These are phyloP conservation scores for Colletotrichum karsti DNA, from an alignment of 2,329 filamentous ascomycete genomes.

Conservation along the genomic window DNA sequence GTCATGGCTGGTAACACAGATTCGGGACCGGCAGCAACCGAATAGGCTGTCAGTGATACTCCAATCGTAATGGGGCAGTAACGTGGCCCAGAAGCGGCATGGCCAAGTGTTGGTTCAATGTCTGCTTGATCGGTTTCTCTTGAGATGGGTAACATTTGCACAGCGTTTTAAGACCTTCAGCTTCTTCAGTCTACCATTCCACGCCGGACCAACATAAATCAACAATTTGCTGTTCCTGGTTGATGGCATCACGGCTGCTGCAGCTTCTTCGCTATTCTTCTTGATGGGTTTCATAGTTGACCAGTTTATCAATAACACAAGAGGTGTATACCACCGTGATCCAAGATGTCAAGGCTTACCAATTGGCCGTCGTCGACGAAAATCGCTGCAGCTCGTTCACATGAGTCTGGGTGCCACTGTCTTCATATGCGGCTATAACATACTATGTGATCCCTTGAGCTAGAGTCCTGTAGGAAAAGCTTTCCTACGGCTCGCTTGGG, in stretches of 20 bases:
- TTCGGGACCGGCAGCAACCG: background rate
- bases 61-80: background rate
- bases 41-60: background rate
- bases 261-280: constrained; percentile 62
- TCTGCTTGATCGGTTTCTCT: background rate
- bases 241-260: constrained; percentile 47
- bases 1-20: constrained; percentile 10
- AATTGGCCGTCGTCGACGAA: constrained; percentile 48
- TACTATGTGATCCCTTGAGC: constrained; percentile 66
- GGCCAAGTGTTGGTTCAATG: background rate
- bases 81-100: background rate
- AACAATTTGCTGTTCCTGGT: constrained; percentile 27
- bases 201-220: constrained; percentile 29
- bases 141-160: background rate
- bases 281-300: constrained; percentile 65
- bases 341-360: constrained; percentile 30
- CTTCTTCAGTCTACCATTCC: constrained; percentile 12
- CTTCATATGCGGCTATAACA: constrained; percentile 65
- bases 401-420: constrained; percentile 67
- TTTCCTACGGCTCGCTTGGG: constrained; percentile 60
- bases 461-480: constrained; percentile 64
- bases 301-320: constrained; percentile 62
- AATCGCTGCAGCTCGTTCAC: constrained; percentile 67
- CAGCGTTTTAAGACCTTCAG: constrained; percentile 13
- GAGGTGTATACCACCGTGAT: constrained; percentile 48